Evolutionary conservation across 495 filamentous ascomycete genomes (phyloP).

Genomic region (Xylaria bambusicola): DNA sequence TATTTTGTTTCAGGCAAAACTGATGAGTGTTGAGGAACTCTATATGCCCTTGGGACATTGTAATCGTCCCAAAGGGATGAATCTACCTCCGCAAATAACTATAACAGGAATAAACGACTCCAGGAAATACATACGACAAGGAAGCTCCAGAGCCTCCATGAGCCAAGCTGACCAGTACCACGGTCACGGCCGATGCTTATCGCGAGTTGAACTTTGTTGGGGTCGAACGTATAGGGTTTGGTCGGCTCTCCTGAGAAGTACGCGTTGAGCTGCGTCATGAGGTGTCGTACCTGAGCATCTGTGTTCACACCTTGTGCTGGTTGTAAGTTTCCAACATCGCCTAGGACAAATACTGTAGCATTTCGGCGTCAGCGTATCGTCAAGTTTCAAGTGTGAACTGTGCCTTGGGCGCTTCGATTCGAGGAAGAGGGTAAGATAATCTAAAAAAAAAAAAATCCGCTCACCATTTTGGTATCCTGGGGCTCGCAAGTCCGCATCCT

Average conservation of each 20-base stretch:
- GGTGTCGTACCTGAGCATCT: constrained; percentile 25
- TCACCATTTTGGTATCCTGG: constrained; percentile 30
- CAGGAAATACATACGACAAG: no score
- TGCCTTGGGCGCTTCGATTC: no score
- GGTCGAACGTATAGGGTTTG: constrained; percentile 24
- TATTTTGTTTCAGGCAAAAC: no score
- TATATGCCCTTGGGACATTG: no score
- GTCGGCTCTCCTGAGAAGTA: constrained; percentile 20
- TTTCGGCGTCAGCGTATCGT: not conserved
- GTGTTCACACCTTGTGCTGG: constrained; percentile 21
- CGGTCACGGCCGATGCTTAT: constrained; percentile 36
- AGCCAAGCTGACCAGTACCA: constrained; percentile 55
- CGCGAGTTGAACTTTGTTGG: constrained; percentile 22
- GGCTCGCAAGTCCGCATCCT: constrained; percentile 38
- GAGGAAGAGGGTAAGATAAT: no score
- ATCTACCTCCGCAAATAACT: no score
- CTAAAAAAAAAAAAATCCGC: no score
- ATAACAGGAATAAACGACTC: no score
- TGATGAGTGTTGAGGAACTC: no score
- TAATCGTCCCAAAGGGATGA: no score
- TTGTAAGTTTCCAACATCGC: constrained; percentile 41
- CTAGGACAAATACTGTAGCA: constrained; percentile 39
- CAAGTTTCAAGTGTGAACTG: no score
- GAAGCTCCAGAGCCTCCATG: constrained; percentile 43
- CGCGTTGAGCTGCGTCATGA: constrained; percentile 32